Base-by-base conservation (phyloP, 164 flowering plant species). In the Paratinospora sagittata region DNA sequence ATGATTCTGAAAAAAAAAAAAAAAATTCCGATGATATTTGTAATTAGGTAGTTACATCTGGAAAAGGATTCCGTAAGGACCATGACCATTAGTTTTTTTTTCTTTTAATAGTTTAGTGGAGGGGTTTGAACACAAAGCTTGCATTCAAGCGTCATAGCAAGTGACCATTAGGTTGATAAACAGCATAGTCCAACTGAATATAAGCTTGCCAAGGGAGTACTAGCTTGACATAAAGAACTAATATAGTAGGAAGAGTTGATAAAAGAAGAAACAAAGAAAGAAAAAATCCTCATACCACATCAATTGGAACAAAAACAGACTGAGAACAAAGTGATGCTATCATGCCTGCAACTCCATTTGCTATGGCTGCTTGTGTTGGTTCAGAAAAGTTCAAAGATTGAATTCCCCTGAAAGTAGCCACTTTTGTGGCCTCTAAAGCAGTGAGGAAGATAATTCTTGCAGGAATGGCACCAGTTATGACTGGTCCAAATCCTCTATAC, bases 331-430 rank as follows among this genome's bases (percentile, higher is more conserved):
- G 84, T 55, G 99, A 86, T 43, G 90, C 85, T n/a, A 82, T 75
- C 98, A 95, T 86, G 77, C 99, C 99, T 75, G 92, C 99, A 78
- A 89, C 12, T 21, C 98, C 99, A 83, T 95, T 95, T 30, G 98
- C 97, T 69, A 92, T 66, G 23, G 99, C 99, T 34, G 98, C 99
- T 70, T 92, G 73, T 60, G 89, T 77, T 72, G 98, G 88, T 75
- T 95, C 99, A 66, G 97, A 89, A 0, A 89, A 66, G 27, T 85
- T 85, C 72, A 90, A 82, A 16, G 92, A 91, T 72, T 90, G 88
- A 65, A 89, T 82, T 84, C 86, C 73, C 82, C 76, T 84, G 65
- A 87, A 84, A 65, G 97, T 79, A 71, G 92, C 90, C 14, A 81
- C 86, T 78, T 95, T 95, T 67, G 98, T 92, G 26, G 97, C 88